These are phyloP conservation scores for Saccharomycopsis schoenii DNA, from an alignment of 805 yeast species.

Conservation along the genomic window DNA sequence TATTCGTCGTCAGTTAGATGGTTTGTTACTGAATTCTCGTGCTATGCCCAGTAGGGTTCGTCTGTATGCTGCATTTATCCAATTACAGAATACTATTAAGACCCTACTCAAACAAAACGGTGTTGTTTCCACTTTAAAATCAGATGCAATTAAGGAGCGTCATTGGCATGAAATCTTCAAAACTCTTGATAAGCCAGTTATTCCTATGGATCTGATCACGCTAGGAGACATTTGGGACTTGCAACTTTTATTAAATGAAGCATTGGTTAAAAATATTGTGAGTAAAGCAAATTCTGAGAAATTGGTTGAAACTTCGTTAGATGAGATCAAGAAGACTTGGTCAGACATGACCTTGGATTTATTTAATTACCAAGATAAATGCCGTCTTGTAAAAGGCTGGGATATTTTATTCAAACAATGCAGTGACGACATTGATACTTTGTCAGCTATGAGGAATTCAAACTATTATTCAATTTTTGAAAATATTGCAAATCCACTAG, in stretches of 20 bases:
- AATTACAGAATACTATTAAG: constrained; percentile 39
- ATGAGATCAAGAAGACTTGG: constrained; percentile 50
- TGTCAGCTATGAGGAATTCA: constrained; percentile 65
- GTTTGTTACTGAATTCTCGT: constrained; percentile 35
- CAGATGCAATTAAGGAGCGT: constrained; percentile 47
- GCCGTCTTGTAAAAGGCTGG: constrained; percentile 60
- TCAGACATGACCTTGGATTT: constrained; percentile 36
- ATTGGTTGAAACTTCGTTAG: constrained; percentile 48
- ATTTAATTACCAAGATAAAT: constrained; percentile 41
- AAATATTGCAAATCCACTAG: constrained; percentile 44
- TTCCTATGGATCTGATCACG: constrained; percentile 27
- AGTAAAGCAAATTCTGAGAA: constrained; percentile 66
- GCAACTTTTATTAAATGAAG: constrained; percentile 36
- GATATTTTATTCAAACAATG: constrained; percentile 47
- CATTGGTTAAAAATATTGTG: constrained; percentile 37
- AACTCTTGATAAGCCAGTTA: constrained; percentile 22
- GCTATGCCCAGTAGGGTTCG: constrained; percentile 48
- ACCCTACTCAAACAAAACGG: constrained; percentile 30
- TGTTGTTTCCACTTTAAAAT: constrained; percentile 37
- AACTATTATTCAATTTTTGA: constrained; percentile 52
- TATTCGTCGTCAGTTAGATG: constrained; percentile 41
- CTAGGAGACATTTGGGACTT: constrained; percentile 57
- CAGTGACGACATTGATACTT: constrained; percentile 48
- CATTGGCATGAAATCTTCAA: constrained; percentile 54
- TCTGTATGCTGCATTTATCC: constrained; percentile 60